Base-by-base conservation (phyloP, 2,329 filamentous ascomycete genomes). In the Blastomyces parvus region DNA sequence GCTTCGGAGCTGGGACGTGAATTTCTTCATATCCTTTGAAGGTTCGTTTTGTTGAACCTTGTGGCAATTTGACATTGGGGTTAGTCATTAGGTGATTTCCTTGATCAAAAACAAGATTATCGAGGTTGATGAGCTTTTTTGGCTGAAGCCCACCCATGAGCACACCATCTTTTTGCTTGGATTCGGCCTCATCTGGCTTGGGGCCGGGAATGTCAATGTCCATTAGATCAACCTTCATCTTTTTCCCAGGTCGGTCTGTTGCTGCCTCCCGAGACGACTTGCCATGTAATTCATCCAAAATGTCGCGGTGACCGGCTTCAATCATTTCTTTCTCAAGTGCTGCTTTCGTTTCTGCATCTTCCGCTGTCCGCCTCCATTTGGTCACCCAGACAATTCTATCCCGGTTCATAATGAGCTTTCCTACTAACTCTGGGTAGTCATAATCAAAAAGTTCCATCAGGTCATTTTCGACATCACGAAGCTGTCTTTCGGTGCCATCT, bases 21-120 rank as follows among this genome's bases (percentile, higher is more conserved):
- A 97, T 97, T 73, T 99, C 94, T 76, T 99, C 94, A 69, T 97
- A 99, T 42, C 94, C 94, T 76, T 99, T 99, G 79, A 97, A 97
- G 0, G 90, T 91, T 58, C 91, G 86, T 76, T 97, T 97, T 0
- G 90, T 97, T 1, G 94, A 96, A 13, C 94, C 94, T 73, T 96
- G 91, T 0, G 94, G 94, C 25, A 99, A 82, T 66, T 89, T 88
- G 57, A 99, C 94, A 73, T 91, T 97, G 7, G 91, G 89, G 70
- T 99, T 99, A n/a, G 94, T 97, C 93, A 97, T 99, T 53, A 99
- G 83, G 79, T 99, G 94, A 71, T 97, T 99, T 61, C 94, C 94
- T 77, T 97, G 93, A 69, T 97, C 94, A 73, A 99, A 99, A 48
- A 97, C 84, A 42, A 99, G 84, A 70, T 97, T 97, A 64, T 99